Percentiles rank a stretch among this genome's conserved stretches.
phyloP scores from a whole-genome alignment of 2,329 filamentous ascomycete genomes.

The Colletotrichum melonis region DNA sequence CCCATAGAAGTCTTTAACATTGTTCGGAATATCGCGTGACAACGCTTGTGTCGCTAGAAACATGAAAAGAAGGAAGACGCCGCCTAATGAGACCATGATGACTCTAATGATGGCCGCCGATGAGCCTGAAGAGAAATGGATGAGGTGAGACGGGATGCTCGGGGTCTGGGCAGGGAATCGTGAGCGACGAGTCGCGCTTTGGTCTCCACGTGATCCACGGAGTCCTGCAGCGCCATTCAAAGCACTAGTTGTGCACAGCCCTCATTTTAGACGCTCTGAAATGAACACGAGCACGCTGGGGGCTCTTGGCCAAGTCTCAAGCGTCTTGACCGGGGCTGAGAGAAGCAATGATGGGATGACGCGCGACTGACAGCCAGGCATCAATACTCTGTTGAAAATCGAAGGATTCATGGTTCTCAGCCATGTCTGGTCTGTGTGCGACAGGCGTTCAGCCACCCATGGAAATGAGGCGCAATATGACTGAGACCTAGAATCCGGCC shows the following conservation, averaged over 20 bases:
- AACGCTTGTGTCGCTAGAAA: background rate
- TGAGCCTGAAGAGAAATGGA: background rate
- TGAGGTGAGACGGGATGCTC: slow-evolving; percentile 21
- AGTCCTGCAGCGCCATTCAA: background rate
- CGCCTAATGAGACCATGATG: background rate
- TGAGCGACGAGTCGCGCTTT: slow-evolving; percentile 11
- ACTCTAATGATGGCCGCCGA: background rate
- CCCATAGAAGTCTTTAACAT: slow-evolving; percentile 54
- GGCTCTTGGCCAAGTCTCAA: slow-evolving; percentile 18
- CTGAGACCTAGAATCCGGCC: background rate
- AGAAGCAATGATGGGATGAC: slow-evolving; percentile 13
- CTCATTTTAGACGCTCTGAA: slow-evolving; percentile 11
- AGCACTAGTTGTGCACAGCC: slow-evolving; percentile 19
- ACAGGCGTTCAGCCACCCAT: background rate
- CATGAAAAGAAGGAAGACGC: background rate
- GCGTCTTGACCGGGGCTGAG: background rate
- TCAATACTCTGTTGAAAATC: background rate
- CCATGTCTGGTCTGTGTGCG: background rate
- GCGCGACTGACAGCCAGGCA: background rate
- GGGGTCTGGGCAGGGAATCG: background rate
- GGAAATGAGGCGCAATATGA: background rate
- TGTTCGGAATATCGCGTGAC: slow-evolving; percentile 52
- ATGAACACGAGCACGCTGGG: slow-evolving; percentile 16
- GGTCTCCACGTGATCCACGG: slow-evolving; percentile 19
- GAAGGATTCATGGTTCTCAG: background rate